Evolutionary conservation across 345 rosid species (phyloP).

Genomic region (Boechera divaricarpa): DNA sequence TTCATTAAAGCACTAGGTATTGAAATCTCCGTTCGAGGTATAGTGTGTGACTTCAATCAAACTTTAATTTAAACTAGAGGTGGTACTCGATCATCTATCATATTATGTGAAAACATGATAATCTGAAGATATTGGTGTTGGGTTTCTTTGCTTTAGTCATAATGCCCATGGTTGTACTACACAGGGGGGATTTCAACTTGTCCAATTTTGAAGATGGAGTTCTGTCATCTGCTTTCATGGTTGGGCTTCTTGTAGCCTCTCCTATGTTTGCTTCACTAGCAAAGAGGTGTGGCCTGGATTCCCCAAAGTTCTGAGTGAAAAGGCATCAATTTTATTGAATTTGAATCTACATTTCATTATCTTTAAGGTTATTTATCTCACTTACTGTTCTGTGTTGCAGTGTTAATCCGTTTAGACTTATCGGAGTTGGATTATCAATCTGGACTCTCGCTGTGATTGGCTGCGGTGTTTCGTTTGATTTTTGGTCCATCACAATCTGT

Average conservation of each 20-base stretch:
- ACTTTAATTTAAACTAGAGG: background rate
- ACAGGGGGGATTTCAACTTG: constrained; percentile 83
- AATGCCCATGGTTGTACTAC: constrained; percentile 9
- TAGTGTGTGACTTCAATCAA: constrained; percentile 11
- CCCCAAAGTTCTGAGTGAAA: background rate
- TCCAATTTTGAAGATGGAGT: constrained; percentile 91
- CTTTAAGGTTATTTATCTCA: background rate
- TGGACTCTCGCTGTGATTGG: constrained; percentile 87
- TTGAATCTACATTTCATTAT: constrained; percentile 5
- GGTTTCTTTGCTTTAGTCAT: constrained; percentile 13
- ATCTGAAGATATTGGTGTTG: background rate
- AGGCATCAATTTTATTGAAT: background rate
- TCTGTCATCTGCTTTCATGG: constrained; percentile 96
- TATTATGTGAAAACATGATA: constrained; percentile 4
- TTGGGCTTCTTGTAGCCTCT: constrained; percentile 90
- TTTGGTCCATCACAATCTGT: constrained; percentile 83
- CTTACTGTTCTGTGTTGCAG: constrained; percentile 53
- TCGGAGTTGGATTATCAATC: constrained; percentile 86
- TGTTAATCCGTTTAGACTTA: constrained; percentile 87
- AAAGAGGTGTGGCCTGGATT: constrained; percentile 60
- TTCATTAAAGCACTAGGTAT: background rate
- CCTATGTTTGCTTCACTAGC: constrained; percentile 92
- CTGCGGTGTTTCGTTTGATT: constrained; percentile 80
- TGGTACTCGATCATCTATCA: background rate
- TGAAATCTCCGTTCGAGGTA: background rate